Evolutionary conservation across 2,329 filamentous ascomycete species (phyloP).

Genomic region (Fusarium dlaminii): DNA sequence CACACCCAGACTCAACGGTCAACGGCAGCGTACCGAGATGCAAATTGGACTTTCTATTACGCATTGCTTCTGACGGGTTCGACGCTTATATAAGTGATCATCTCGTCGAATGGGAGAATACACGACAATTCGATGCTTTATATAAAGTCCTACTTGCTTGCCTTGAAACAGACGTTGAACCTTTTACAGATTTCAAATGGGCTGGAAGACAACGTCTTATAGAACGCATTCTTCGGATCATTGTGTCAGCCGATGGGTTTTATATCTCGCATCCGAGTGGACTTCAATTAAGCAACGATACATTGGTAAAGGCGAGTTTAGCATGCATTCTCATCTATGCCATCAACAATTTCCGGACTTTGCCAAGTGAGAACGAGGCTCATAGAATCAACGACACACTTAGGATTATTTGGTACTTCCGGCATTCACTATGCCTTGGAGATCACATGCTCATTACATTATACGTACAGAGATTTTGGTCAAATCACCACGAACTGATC

Average conservation of each 20-base stretch:
- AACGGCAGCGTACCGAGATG: background rate
- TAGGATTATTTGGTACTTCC: background rate
- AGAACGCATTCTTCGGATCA: background rate
- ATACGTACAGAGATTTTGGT: too few relatives aligned
- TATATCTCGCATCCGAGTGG: rapidly evolving
- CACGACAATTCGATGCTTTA: background rate
- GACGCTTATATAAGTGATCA: background rate
- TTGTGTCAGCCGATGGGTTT: background rate
- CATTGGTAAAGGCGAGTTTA: background rate
- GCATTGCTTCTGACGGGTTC: background rate
- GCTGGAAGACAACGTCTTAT: background rate
- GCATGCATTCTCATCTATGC: background rate
- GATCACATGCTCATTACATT: background rate
- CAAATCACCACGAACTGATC: too few relatives aligned
- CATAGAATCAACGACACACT: rapidly evolving
- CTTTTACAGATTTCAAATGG: rapidly evolving
- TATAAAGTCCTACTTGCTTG: background rate
- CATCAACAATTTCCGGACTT: background rate
- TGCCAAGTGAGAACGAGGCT: too few relatives aligned
- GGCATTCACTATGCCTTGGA: rapidly evolving
- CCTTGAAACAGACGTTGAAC: rapidly evolving
- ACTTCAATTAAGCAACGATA: rapidly evolving
- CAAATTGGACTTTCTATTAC: background rate
- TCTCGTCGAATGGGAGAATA: background rate
- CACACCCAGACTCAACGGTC: background rate